Evolutionary conservation across 352 stramenopile genomes (phyloP).

Genomic region (Elongisporangium undulatum): DNA sequence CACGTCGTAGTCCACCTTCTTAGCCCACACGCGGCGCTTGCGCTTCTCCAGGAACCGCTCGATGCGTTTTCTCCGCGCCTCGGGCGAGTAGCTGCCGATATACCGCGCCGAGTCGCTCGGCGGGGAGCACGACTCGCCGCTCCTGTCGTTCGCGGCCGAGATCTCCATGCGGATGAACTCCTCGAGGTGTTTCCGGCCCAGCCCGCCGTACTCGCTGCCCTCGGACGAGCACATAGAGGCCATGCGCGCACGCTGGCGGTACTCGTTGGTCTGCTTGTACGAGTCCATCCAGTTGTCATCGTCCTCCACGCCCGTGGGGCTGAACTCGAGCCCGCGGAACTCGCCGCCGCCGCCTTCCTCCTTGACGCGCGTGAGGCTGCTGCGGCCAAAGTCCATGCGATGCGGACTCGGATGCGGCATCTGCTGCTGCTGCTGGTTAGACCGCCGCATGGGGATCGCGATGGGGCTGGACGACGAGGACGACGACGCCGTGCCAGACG

Average conservation of each 20-base stretch:
- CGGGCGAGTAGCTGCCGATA: slow-evolving; percentile 88
- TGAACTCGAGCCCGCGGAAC: slow-evolving; percentile 53
- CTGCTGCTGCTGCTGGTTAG: slow-evolving; percentile 14
- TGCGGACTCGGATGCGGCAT: slow-evolving; percentile 10
- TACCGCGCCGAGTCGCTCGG: slow-evolving; percentile 42
- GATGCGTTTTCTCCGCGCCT: slow-evolving; percentile 81
- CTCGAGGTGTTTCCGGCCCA: slow-evolving; percentile 68
- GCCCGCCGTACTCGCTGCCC: slow-evolving; percentile 64
- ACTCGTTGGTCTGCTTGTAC: slow-evolving; percentile 57
- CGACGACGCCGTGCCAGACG: slow-evolving; percentile 20
- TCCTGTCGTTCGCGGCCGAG: slow-evolving; percentile 56
- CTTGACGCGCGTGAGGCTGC: slow-evolving; percentile 55
- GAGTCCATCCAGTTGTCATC: slow-evolving; percentile 52
- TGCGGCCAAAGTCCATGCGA: slow-evolving; percentile 19
- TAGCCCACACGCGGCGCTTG: slow-evolving; percentile 92
- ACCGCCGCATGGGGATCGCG: slow-evolving; percentile 46
- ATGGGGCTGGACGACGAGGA: slow-evolving; percentile 34
- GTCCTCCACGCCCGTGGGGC: slow-evolving; percentile 65
- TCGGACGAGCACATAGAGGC: slow-evolving; percentile 77
- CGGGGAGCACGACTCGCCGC: slow-evolving; percentile 16
- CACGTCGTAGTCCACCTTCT: slow-evolving; percentile 98
- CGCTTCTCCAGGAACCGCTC: slow-evolving; percentile 91
- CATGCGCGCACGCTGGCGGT: slow-evolving; percentile 62
- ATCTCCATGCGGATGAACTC: slow-evolving; percentile 84
- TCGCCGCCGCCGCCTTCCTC: slow-evolving; percentile 31